Base-by-base conservation (phyloP, 768 basidiomycete genomes). In the Lactarius sanguifluus region DNA sequence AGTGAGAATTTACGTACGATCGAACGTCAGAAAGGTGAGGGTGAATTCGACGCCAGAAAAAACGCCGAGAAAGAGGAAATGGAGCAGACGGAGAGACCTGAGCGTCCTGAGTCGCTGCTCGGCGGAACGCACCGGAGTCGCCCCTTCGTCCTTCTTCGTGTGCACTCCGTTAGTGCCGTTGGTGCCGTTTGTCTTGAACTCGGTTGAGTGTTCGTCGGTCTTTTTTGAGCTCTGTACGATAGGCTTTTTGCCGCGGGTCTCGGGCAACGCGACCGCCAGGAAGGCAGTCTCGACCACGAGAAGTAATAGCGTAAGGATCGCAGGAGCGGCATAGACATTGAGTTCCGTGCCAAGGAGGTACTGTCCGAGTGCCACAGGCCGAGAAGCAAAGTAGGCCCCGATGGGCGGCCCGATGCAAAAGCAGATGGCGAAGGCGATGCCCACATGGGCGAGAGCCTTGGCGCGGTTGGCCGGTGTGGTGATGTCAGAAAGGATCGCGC, bases 31-130 rank as follows among this genome's bases (percentile, higher is more conserved):
- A 82, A 98, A 98, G 0, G 94, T 96, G 25, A 99, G 81, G 0
- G 96, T 99, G 77, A 98, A 98, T 75, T 99, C 96, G 59, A 97
- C 86, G 15, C 96, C 96, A 2, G 96, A 96, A 77, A 99, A 98
- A 59, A 96, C 75, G 61, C 89, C 85, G 66, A 98, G 79, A 80
- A 98, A 99, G 56, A 88, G 76, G 75, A 94, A 90, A 75, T 98
- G 96, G 18, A 92, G 75, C 54, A 79, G 77, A 45, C 89, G 86
- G 54, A 96, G 79, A 10, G 79, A 74, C 70, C 79, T 81, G 59
- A 98, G 83, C 30, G 82, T 74, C 28, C 73, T 67, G 62, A 93
- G 77, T 40, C 92, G 84, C 62, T 84, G 77, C 70, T 84, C 79
- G 16, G 76, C 74, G 30, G 66, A 61, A 47, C 62, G 66, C 28